Base-by-base conservation (phyloP, 202 grass and related monocot genomes). In the Bolboschoenoplectus hybrid region DNA sequence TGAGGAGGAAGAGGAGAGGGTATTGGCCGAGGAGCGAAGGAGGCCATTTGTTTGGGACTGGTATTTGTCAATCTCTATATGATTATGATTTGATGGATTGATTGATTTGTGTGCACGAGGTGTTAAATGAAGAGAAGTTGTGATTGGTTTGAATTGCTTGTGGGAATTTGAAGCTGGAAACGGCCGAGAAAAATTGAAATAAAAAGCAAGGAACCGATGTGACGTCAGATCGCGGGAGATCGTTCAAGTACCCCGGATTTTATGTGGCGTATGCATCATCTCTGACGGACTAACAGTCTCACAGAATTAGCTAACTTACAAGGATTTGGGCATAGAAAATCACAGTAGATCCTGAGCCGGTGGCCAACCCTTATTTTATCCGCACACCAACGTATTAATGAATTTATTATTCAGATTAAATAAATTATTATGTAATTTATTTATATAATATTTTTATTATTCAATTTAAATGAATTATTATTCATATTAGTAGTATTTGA, bases 1-100 rank as follows among this genome's bases (percentile, higher is more conserved):
- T 62, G 77, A 81, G 85, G 90, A 5, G 83, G 64, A 81, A 85
- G 90, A 5, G 83, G 60, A 26, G 65, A 81, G 2, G 2, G 26
- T 12, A 26, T 7, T 40, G 56, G 83, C 5, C 12, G 46, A 77
- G 40, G 14, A 51, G 85, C 19, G 44, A 67, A 70, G 46, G 63
- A 68, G 20, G 64, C 34, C 81, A 84, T 84, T 63, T 38, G 35
- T 41, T 44, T 53, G 35, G 55, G 35, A 12, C 5, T 51, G 26
- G 35, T 67, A 9, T 72, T 2, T n/a, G 16, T 3, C 26, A 26
- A 26, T 26, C 26, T 26, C 7, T 44, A n/a, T 19, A 53, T 13
- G 51, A 53, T 16, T 56, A 13, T 53, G 10, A 50, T 50, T 56
- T 16, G 1, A 56, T 56, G 67, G 40, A 19, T 19, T 26, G 44